Evolutionary conservation across 768 basidiomycete species (phyloP).

Genomic region (Baorangia bicolor): DNA sequence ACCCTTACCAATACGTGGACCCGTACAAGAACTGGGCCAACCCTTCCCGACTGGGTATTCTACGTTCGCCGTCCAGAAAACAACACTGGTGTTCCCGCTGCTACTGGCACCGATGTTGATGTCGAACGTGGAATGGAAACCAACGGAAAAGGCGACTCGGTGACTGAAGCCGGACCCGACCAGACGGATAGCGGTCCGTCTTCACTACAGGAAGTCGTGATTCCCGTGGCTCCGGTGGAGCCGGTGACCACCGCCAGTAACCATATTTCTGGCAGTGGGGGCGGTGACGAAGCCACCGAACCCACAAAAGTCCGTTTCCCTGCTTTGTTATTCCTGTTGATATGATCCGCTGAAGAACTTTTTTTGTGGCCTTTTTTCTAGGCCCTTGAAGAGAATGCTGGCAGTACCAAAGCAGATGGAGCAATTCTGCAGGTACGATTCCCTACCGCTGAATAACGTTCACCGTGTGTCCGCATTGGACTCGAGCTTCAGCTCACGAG

Average conservation of each 20-base stretch:
- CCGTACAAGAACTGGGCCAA: conserved; percentile 28
- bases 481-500: background rate
- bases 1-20: conserved; percentile 47
- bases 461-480: conserved; percentile 8
- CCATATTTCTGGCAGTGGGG: background rate
- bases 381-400: background rate
- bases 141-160: background rate
- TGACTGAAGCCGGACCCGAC: background rate
- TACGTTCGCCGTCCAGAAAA: conserved; percentile 30
- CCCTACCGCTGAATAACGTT: conserved; percentile 38
- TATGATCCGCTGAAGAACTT: conserved; percentile 18
- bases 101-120: conserved; percentile 2
- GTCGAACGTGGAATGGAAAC: conserved; percentile 21
- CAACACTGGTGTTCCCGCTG: background rate
- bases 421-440: conserved; percentile 27
- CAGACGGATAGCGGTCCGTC: background rate
- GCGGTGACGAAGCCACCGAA: background rate
- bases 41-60: conserved; percentile 47
- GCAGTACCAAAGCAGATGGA: background rate
- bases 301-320: conserved; percentile 23
- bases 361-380: conserved; percentile 7
- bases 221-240: background rate
- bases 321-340: background rate
- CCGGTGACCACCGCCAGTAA: background rate
- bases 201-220: background rate